phyloP scores from a whole-genome alignment of 257 asterid species.

The Lycium barbarum region DNA sequence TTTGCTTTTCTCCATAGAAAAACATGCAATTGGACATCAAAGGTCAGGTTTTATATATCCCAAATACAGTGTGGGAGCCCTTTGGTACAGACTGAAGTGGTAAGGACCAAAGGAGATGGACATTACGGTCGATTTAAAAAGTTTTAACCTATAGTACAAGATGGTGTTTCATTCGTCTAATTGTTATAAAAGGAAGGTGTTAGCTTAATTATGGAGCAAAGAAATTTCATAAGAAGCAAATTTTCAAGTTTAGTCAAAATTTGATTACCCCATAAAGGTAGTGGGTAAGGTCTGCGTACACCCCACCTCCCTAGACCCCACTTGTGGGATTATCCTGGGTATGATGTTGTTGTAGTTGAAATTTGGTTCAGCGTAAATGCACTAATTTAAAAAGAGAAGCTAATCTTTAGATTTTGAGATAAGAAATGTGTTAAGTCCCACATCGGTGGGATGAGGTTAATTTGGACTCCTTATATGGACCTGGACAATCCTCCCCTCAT shows the following conservation, averaged over 20 bases:
- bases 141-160: not conserved
- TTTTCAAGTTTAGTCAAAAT: not conserved
- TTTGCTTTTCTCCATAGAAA: conserved; percentile 15
- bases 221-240: not conserved
- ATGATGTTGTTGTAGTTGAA: too few species aligned
- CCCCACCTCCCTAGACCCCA: too few species aligned
- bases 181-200: not conserved
- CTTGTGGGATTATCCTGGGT: too few species aligned
- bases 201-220: not conserved
- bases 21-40: not conserved
- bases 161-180: not conserved
- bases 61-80: not conserved
- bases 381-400: conserved; percentile 7
- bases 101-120: not conserved
- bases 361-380: not conserved
- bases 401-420: not conserved
- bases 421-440: not conserved
- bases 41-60: not conserved
- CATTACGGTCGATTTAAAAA: not conserved
- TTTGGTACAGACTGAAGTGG: conserved; percentile 13
- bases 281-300: too few species aligned
- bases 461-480: too few species aligned
- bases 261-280: not conserved
- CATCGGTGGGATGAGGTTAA: too few species aligned
- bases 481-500: too few species aligned